Evolutionary conservation across 2,329 filamentous ascomycete genomes (phyloP), one percentile per base, ranked within the genome.

Genomic region (Talaromyces sp.): DNA sequence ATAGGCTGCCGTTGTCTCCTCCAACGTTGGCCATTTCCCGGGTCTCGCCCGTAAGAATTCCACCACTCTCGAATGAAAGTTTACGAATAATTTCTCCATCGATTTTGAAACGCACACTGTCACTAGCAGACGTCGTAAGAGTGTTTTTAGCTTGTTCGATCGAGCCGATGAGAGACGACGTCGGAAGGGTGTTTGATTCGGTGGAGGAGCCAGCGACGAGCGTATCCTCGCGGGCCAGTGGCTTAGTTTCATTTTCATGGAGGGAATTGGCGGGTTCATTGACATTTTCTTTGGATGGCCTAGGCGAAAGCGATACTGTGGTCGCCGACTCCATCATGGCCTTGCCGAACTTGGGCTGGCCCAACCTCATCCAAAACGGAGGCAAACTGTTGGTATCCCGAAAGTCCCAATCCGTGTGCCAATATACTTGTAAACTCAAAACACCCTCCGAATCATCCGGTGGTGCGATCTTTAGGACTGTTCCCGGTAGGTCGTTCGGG

Each of bases 361-460:
- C 50, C 16, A 76, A 63, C 28, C 72, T 66, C 53, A 71, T 68
- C 85, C 85, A 88, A 65, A 87, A 87, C 0, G 85, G 85, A 2
- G 86, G 85, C 5, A 87, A 68, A 36, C 83, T 81, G 0, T 74
- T 75, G 23, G 78, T 78, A 64, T 82, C 79, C 53, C 85, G 78
- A 7, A 77, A 79, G 1, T 81, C 84, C 83, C 84, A 86, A 9
- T 77, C 72, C 16, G 77, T 76, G 7, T 81, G 78, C 85, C 85
- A 88, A n/a, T 76, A 73, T 0, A 86, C 81, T 1, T 81, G 79
- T 36, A 88, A 71, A 4, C 84, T 87, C 14, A 88, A 70, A 66
- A 87, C 79, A 0, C 85, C 85, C 65, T 88, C 85, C 0, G 84
- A 85, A 65, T 87, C 84, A 62, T 87, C 82, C 8, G 85, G 72